These are phyloP conservation scores for Ceraceosorus bombacis DNA, from an alignment of 1,284 basidiomycete genomes.

Conservation along the genomic window DNA sequence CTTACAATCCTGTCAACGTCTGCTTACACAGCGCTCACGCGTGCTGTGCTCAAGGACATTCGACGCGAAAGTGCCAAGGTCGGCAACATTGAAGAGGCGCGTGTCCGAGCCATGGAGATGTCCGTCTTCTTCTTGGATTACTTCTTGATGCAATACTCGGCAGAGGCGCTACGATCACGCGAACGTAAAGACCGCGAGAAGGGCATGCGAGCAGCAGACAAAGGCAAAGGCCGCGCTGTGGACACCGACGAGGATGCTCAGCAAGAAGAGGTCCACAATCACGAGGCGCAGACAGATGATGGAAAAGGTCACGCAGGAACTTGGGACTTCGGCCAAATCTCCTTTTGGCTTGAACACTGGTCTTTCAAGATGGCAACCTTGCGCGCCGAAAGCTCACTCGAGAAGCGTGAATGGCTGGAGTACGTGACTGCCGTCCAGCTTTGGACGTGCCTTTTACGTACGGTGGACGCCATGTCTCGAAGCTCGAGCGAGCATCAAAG, in stretches of 20 bases:
- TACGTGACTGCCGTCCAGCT: constrained; percentile 38
- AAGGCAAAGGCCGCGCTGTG: background rate
- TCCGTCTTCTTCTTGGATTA: constrained; percentile 45
- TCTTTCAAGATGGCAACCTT: constrained; percentile 40
- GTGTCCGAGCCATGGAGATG: constrained; percentile 40
- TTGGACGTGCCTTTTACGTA: constrained; percentile 41
- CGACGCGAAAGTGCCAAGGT: constrained; percentile 43
- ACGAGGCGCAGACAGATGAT: constrained; percentile 7
- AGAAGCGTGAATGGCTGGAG: constrained; percentile 41
- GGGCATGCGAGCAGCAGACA: background rate
- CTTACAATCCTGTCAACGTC: constrained; percentile 2
- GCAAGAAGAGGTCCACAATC: background rate
- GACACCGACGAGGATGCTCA: constrained; percentile 1
- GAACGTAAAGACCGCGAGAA: constrained; percentile 1
- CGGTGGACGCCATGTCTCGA: constrained; percentile 37
- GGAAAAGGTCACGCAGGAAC: background rate
- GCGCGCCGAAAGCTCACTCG: constrained; percentile 30
- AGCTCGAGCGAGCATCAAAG: constrained; percentile 26
- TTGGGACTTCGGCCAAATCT: constrained; percentile 34
- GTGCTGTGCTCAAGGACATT: constrained; percentile 41
- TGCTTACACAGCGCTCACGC: constrained; percentile 17
- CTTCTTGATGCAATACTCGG: constrained; percentile 19
- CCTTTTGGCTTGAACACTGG: constrained; percentile 43
- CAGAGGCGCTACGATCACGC: background rate
- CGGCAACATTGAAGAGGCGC: constrained; percentile 40